Evolutionary conservation across 768 basidiomycete species (phyloP).

Genomic region (Boletus tomentosulus): DNA sequence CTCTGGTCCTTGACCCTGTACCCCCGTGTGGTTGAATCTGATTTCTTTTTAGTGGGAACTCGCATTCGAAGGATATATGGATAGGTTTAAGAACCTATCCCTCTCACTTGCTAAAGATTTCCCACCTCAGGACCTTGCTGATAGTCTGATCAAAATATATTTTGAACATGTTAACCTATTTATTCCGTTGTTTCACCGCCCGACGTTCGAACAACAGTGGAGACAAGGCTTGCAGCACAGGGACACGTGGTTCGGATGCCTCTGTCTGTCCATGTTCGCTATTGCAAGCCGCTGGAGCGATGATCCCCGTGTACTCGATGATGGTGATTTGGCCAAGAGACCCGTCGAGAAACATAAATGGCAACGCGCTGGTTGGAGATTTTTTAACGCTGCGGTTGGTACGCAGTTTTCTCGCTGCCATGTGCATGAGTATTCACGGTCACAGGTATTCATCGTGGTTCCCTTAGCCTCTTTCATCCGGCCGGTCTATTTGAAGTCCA

Average conservation of each 20-base stretch:
- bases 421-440: conserved; percentile 3
- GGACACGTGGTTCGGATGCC: conserved; percentile 55
- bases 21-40: background rate
- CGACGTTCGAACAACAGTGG: conserved; percentile 65
- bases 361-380: conserved; percentile 57
- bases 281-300: conserved; percentile 63
- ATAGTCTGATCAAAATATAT: conserved; percentile 58
- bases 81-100: conserved; percentile 25
- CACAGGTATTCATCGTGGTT: conserved; percentile 48
- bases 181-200: conserved; percentile 67
- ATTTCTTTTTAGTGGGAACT: conserved; percentile 51
- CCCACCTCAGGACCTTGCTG: conserved; percentile 60
- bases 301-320: conserved; percentile 53
- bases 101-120: conserved; percentile 41
- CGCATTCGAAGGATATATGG: conserved; percentile 45
- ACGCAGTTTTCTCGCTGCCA: conserved; percentile 10
- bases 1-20: background rate
- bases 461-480: conserved; percentile 51
- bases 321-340: conserved; percentile 24
- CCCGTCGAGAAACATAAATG: conserved; percentile 37
- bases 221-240: conserved; percentile 47
- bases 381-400: conserved; percentile 56
- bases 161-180: conserved; percentile 59
- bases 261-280: conserved; percentile 65
- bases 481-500: conserved; percentile 62